Evolutionary conservation across 148 eudicot genomes (phyloP).

Genomic region (Suaeda aralocaspica): DNA sequence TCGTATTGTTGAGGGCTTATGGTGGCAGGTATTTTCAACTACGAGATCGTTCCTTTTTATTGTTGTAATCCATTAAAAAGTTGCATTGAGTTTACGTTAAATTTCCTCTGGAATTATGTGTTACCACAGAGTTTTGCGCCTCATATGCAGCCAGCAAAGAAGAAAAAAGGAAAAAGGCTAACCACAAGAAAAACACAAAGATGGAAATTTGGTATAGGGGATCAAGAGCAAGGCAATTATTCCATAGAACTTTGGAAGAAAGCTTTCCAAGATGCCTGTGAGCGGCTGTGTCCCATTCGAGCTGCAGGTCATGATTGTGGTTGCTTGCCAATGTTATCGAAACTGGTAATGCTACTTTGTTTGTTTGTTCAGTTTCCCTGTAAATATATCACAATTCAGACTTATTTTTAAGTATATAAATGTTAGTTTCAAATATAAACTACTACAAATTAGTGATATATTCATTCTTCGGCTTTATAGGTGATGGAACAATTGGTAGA

Average conservation of each 20-base stretch:
- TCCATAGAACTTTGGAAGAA: constrained; percentile 86
- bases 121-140: constrained; percentile 69
- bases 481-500: constrained; percentile 88
- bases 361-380: not conserved
- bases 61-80: too few species aligned
- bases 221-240: constrained; percentile 74
- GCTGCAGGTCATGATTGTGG: constrained; percentile 90
- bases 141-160: constrained; percentile 72
- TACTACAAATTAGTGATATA: not conserved
- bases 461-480: constrained; percentile 29
- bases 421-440: not conserved
- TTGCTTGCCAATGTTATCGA: constrained; percentile 70
- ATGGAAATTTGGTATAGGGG: constrained; percentile 55
- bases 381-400: not conserved
- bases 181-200: constrained; percentile 43
- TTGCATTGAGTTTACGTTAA: not conserved
- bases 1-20: constrained; percentile 71
- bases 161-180: constrained; percentile 41
- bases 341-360: constrained; percentile 43
- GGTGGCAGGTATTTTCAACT: constrained; percentile 82
- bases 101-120: not conserved
- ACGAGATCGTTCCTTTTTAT: not conserved
- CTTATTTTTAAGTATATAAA: not conserved
- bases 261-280: constrained; percentile 89
- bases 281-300: constrained; percentile 84